Percentiles rank a stretch among this genome's conserved stretches.
Evolutionary conservation across 2,329 filamentous ascomycete genomes (phyloP).

Genomic region (Xylariaceae sp.): DNA sequence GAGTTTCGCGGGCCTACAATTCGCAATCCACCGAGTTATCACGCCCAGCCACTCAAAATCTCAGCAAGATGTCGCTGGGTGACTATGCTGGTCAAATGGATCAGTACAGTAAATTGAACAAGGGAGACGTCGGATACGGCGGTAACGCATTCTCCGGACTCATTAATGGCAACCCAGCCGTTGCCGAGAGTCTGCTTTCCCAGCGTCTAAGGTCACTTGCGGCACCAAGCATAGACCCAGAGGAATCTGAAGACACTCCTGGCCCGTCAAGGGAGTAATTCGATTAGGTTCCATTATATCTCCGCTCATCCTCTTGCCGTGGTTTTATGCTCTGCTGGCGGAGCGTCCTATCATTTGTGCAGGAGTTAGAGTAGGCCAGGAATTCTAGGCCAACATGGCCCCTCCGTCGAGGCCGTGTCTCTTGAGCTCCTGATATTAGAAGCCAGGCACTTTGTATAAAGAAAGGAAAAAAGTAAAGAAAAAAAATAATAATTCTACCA

Average conservation of each 20-base stretch:
- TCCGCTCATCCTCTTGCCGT: not conserved
- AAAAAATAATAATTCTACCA: too few species aligned
- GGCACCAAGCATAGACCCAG: slow-evolving; percentile 31
- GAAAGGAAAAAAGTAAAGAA: too few species aligned
- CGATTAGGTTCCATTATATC: not conserved
- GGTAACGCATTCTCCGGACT: slow-evolving; percentile 45
- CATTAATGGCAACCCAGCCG: slow-evolving; percentile 37
- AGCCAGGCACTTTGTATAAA: not conserved
- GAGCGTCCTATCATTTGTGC: not conserved
- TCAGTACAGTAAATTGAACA: slow-evolving; percentile 62
- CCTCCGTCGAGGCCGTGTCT: not conserved
- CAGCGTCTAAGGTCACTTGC: slow-evolving; percentile 61
- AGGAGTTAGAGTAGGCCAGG: not conserved
- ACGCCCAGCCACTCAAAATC: slow-evolving; percentile 35
- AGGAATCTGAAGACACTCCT: not conserved
- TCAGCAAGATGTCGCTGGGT: slow-evolving; percentile 26
- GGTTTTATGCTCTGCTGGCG: not conserved
- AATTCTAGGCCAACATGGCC: not conserved
- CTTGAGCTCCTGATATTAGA: not conserved
- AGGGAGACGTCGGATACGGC: slow-evolving; percentile 59
- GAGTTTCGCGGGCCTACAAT: slow-evolving; percentile 5
- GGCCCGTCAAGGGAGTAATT: slow-evolving; percentile 1
- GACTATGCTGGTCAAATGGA: slow-evolving; percentile 26
- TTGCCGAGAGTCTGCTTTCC: slow-evolving; percentile 63
- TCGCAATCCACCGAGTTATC: slow-evolving; percentile 16